Evolutionary conservation across 805 yeast species (phyloP), one percentile per base, ranked within the genome.

Genomic region (Teunomyces funiuensis): DNA sequence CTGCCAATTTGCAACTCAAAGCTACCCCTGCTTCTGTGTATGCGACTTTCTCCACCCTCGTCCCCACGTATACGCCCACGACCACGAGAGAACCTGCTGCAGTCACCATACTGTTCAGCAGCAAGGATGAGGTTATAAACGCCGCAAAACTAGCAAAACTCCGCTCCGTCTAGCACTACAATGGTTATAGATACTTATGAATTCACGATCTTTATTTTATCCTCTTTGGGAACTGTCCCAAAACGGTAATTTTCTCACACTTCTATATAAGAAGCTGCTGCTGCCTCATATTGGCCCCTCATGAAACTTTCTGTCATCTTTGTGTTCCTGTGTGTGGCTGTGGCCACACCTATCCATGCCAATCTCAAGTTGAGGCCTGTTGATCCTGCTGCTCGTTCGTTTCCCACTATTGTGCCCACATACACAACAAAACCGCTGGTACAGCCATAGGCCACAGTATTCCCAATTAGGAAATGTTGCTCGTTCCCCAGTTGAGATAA

Each of bases 1-100:
- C 68, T 3, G 67, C 66, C 16, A 53, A 63, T 43, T 30, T 50
- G 11, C 44, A 51, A 28, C 49, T 60, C 30, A 53, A 51, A 41
- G 63, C 63, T 6, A 26, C 43, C 28, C 7, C 36, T 4, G 34
- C 4, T 36, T 45, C 15, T 34, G 43, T 26, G 31, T 44, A 8
- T 44, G 28, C 43, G 3, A 28, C 50, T 3, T 50, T 50, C 33
- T 41, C 54, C 11, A 46, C 52, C 9, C 39, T 54, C 18, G 31
- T 40, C 11, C 57, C 60, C 6, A 46, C 58, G 9, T 53, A 54
- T 39, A 50, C 51, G 5, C 59, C 58, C 8, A 27, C 42, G 5
- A 40, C 46, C 14, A 47, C 42, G 2, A 40, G 36, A 23, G 40
- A 33, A 37, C 40, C 38, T 16, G 41, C 41, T 16, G 49, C 46